These are phyloP conservation scores for Physaria fendleri DNA, from an alignment of 345 rosid species.

Conservation along the genomic window DNA sequence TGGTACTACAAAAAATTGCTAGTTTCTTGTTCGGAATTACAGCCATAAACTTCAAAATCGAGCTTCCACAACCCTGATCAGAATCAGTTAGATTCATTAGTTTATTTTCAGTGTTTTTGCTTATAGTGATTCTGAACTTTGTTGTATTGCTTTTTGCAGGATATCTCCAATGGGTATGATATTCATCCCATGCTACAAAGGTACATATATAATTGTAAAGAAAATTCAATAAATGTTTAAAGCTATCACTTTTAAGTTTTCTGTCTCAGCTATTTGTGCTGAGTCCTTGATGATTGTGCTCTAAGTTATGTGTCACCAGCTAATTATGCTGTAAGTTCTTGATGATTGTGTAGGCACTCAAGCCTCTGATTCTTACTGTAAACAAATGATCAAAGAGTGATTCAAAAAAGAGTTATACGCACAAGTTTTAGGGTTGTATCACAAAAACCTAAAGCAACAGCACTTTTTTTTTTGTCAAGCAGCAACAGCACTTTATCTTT, in stretches of 20 bases:
- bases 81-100: neutral
- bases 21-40: neutral
- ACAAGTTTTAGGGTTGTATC: neutral
- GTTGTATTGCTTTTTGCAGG: constrained; percentile 39
- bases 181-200: constrained; percentile 96
- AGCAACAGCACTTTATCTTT: constrained; percentile 1
- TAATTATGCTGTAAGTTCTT: no score
- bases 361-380: no score
- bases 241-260: no score
- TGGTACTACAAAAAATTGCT: constrained; percentile 43
- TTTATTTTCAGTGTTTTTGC: neutral
- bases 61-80: neutral
- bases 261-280: no score
- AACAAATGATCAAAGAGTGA: neutral
- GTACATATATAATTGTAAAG: no score
- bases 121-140: neutral
- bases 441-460: constrained; percentile 1
- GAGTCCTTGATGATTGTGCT: no score
- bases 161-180: constrained; percentile 95
- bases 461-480: no score
- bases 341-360: no score
- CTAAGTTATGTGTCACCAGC: no score
- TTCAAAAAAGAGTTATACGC: constrained; percentile 3
- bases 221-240: no score
- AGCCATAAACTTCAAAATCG: neutral